Conservation (phyloP, 1,284 basidiomycete genomes). For the Boletus subluridellus region DNA sequence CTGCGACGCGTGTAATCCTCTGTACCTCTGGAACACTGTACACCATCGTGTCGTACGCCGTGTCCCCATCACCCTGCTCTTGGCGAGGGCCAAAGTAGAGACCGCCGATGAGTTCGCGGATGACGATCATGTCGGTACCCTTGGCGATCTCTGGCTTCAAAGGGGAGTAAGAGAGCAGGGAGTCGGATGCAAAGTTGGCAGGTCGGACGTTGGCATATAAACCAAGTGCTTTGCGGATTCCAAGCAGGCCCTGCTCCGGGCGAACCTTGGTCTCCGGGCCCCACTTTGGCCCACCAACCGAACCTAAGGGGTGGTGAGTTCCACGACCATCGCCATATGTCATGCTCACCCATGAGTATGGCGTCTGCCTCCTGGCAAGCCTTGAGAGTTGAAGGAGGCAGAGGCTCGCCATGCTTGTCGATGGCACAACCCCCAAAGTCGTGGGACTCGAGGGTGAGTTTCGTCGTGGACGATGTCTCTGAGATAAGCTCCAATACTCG, state of each 20-base stretch:
- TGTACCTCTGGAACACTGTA: constrained; percentile 92
- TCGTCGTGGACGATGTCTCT: constrained; percentile 55
- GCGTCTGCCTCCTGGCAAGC: constrained; percentile 90
- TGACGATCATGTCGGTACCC: constrained; percentile 90
- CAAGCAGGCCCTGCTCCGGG: constrained; percentile 92
- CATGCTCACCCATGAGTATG: constrained; percentile 77
- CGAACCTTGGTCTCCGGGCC: constrained; percentile 86
- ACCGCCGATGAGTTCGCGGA: constrained; percentile 93
- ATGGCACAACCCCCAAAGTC: constrained; percentile 94
- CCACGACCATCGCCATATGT: not conserved
- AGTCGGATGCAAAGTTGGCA: constrained; percentile 90
- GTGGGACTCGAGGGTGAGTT: constrained; percentile 75
- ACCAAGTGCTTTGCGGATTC: constrained; percentile 90
- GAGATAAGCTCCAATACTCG: constrained; percentile 81
- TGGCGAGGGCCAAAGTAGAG: constrained; percentile 93
- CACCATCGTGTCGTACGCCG: constrained; percentile 88
- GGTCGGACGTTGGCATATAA: constrained; percentile 99
- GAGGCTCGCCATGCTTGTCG: constrained; percentile 78
- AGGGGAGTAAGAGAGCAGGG: constrained; percentile 89
- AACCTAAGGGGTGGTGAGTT: constrained; percentile 50
- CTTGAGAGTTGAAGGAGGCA: constrained; percentile 82
- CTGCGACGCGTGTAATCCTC: constrained; percentile 94
- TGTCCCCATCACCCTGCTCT: constrained; percentile 72
- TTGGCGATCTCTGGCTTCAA: constrained; percentile 82
- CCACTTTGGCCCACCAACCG: constrained; percentile 99